Base-by-base conservation (phyloP, 2,329 filamentous ascomycete genomes). In the Mycosphaerella arachidis region DNA sequence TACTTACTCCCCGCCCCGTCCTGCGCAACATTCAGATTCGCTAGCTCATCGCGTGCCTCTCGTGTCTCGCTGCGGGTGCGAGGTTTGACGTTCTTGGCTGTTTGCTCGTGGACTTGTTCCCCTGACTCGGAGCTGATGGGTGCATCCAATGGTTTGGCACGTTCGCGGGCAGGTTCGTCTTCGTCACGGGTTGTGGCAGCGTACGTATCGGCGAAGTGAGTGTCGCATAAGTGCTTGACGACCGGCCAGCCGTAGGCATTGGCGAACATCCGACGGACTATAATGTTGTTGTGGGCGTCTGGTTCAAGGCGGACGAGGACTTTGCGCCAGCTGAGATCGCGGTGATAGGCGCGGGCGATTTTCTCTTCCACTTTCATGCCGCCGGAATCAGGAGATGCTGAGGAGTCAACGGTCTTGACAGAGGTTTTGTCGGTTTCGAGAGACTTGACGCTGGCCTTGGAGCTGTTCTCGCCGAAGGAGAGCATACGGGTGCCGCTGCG, bases 221-320 rank as follows among this genome's bases (percentile, higher is more conserved):
- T 92, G 69, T 97, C 92, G 55, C 94, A 93, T 20, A 97, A 78
- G 75, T 99, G 94, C 76, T 97, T 92, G 53, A 97, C 81, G 0
- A 99, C 94, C 0, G 94, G 94, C 94, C 94, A 99, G 1, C 94
- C 94, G 69, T 96, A 96, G 0, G 94, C 94, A 71, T 99, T 99
- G 58, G 92, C 88, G 73, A 99, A 99, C 87, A 92, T 96, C 58
- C 94, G 88, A 16, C 94, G 88, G 27, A 99, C 94, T 61, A 97
- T 89, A 66, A 99, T 96, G 74, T 99, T 99, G 76, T 99, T 99
- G 78, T 99, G 94, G 0, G 94, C 94, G 75, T 99, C 94, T 0
- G 94, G 94, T 72, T 99, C 93, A 2, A 99, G 81, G 56, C 94
- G 89, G 13, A 99, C 94, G 4, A 99, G 84, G 1, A 99, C 94